Evolutionary conservation across 2,329 filamentous ascomycete species (phyloP).

Genomic region (Aspergillus hiratsukae): DNA sequence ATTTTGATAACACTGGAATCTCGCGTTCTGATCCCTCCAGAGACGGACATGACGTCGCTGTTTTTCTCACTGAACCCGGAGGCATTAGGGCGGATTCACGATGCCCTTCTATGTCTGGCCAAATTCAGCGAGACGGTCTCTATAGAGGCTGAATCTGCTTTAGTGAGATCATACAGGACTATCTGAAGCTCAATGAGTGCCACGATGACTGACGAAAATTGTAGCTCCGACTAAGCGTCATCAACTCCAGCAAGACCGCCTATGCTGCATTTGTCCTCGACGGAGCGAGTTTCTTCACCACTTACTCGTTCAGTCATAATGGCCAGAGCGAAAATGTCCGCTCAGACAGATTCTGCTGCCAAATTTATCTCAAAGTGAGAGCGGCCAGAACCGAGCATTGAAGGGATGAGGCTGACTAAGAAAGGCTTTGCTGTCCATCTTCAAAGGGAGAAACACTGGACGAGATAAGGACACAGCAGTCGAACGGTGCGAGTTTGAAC

Average conservation of each 20-base stretch:
- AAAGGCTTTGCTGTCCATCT: conserved; percentile 56
- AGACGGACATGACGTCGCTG: conserved; percentile 31
- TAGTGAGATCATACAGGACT: conserved; percentile 37
- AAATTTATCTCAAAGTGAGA: conserved; percentile 53
- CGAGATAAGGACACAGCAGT: conserved; percentile 56
- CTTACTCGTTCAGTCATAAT: conserved; percentile 50
- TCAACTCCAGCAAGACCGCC: conserved; percentile 61
- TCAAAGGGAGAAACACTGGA: conserved; percentile 55
- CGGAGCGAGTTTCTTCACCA: conserved; percentile 51
- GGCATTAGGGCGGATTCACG: conserved; percentile 54
- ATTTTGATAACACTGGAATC: not conserved
- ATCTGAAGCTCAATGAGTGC: not conserved
- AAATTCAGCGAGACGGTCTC: conserved; percentile 62
- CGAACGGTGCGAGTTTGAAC: conserved; percentile 58
- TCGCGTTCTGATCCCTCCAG: not conserved
- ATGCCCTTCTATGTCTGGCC: conserved; percentile 55
- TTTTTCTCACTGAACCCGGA: conserved; percentile 54
- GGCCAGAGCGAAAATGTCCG: conserved; percentile 25
- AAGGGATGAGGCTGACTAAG: not conserved
- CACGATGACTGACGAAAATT: conserved; percentile 5
- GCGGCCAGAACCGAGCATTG: conserved; percentile 14
- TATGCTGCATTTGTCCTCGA: conserved; percentile 58
- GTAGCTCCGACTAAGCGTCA: conserved; percentile 56
- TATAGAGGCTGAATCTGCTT: conserved; percentile 56
- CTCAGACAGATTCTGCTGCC: conserved; percentile 53